Conservation (phyloP, 257 asterid genomes). For the Solanum megistacrolobum region DNA sequence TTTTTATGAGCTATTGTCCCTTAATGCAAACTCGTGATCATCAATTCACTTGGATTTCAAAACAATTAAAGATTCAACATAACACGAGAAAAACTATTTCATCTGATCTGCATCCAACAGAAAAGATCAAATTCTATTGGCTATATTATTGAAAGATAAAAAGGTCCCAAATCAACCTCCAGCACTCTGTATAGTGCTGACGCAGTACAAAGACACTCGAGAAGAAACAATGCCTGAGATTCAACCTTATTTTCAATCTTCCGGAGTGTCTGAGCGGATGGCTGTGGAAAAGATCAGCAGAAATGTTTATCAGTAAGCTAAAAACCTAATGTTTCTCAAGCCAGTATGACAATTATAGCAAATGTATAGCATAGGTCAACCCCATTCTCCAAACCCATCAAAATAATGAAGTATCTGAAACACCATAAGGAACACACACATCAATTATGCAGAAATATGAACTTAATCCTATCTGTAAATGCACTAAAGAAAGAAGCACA, state of each 20-base stretch:
- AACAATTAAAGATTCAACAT: background rate
- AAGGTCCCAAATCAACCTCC: background rate
- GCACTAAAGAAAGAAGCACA: background rate
- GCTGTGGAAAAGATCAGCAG: slow-evolving; percentile 10
- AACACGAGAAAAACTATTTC: background rate
- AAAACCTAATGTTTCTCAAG: background rate
- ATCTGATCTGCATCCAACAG: background rate
- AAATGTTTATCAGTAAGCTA: background rate
- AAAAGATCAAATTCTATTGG: background rate
- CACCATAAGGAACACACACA: background rate
- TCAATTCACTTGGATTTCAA: background rate
- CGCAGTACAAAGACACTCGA: slow-evolving; percentile 1
- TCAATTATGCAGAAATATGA: background rate
- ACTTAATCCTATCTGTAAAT: background rate
- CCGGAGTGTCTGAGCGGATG: slow-evolving; percentile 25
- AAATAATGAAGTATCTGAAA: background rate
- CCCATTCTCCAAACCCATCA: too few relatives aligned
- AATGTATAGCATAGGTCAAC: background rate
- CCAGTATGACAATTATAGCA: background rate
- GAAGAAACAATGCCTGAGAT: background rate
- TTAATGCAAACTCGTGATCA: background rate
- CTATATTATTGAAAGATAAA: background rate
- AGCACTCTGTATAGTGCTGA: background rate
- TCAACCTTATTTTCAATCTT: slow-evolving; percentile 9
- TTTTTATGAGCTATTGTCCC: background rate